A percentile compares a stretch with the other conserved stretches of the same genome.
Evolutionary conservation across 192 early-diverging fungal genomes (phyloP).

Genomic region (Backusella morwellensis): DNA sequence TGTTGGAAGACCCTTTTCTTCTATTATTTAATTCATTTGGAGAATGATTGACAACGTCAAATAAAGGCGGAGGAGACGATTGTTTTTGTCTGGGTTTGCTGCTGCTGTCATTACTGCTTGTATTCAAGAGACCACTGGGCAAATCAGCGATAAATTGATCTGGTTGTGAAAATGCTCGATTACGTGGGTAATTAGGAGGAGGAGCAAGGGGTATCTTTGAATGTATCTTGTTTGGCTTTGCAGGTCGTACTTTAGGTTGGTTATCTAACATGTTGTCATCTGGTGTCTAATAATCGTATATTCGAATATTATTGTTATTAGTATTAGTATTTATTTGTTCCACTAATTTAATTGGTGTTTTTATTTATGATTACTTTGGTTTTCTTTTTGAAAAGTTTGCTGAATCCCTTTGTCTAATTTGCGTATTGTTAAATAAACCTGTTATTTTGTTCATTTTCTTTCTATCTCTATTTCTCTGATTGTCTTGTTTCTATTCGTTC

Average conservation of each 20-base stretch:
- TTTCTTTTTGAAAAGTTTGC: constrained; percentile 22
- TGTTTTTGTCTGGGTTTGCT: not conserved
- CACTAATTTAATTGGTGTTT: constrained; percentile 3
- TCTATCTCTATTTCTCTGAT: not conserved
- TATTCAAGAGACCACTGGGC: not conserved
- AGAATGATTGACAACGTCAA: not conserved
- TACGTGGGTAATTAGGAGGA: constrained; percentile 10
- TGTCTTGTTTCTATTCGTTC: not conserved
- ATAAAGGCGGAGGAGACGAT: not conserved
- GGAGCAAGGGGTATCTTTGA: constrained; percentile 20
- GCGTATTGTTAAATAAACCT: not conserved
- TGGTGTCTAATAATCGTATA: not conserved
- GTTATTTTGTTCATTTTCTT: not conserved
- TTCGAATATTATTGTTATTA: not conserved
- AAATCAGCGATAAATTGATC: not conserved
- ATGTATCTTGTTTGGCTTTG: not conserved
- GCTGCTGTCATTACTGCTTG: not conserved
- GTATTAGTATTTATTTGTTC: constrained; percentile 1
- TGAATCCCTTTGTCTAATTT: not conserved
- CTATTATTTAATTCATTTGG: not conserved
- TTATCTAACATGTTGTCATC: constrained; percentile 7
- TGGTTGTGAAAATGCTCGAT: not conserved
- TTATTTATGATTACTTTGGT: constrained; percentile 15
- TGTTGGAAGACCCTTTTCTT: not conserved
- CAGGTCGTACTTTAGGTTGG: constrained; percentile 9